phyloP scores from a whole-genome alignment of 2,329 filamentous ascomycete species.

The Aureobasidium subglaciale region DNA sequence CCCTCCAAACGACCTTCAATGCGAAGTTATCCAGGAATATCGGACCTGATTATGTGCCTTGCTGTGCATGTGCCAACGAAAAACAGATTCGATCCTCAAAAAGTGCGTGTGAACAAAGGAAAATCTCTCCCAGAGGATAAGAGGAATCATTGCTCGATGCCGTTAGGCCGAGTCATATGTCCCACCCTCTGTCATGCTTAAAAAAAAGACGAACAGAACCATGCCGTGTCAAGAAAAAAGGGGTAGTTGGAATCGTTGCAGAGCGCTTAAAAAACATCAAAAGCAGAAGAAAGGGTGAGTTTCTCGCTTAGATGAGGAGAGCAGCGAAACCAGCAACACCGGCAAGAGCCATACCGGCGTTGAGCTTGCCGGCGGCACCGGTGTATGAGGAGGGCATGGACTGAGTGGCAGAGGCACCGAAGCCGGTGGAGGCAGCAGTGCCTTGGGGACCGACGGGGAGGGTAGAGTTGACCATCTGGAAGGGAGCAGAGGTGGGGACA shows the following conservation, averaged over 20 bases:
- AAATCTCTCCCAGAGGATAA: not conserved
- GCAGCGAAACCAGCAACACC: constrained; percentile 20
- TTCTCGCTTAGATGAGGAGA: constrained; percentile 18
- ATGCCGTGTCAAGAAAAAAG: not conserved
- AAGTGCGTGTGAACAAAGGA: constrained; percentile 1
- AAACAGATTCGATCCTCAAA: not conserved
- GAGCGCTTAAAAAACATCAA: constrained; percentile 1
- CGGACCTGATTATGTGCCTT: constrained; percentile 9
- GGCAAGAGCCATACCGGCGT: constrained; percentile 18
- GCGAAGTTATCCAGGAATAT: not conserved
- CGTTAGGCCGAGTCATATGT: not conserved
- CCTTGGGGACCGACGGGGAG: not conserved
- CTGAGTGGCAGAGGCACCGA: constrained; percentile 14
- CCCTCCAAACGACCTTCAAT: constrained; percentile 4
- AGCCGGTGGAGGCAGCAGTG: constrained; percentile 14
- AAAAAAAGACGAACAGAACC: not conserved
- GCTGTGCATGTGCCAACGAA: not conserved
- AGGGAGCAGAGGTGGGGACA: constrained; percentile 8
- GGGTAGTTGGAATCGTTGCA: not conserved
- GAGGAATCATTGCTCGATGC: not conserved
- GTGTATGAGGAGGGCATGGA: constrained; percentile 15
- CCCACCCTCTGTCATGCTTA: not conserved
- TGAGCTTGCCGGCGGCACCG: constrained; percentile 17
- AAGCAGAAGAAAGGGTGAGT: not conserved
- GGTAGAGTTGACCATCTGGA: constrained; percentile 9